Percentiles rank a stretch among this genome's conserved stretches.
These are phyloP conservation scores for Solanum ossicruentum DNA, from an alignment of 257 asterid genomes.

Conservation along the genomic window DNA sequence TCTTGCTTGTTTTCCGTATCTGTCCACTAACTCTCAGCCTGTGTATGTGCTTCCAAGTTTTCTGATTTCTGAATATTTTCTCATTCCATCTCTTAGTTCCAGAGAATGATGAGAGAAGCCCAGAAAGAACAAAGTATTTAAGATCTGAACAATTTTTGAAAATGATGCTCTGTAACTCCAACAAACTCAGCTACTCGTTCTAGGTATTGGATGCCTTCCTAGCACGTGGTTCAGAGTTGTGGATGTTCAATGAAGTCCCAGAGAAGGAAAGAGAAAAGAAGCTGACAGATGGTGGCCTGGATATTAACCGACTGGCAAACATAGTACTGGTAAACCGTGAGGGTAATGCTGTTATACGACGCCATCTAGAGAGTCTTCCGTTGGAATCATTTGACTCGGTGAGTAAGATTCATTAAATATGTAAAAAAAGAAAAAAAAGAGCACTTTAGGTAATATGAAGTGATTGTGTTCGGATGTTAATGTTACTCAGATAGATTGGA, in stretches of 20 bases:
- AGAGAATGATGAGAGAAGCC: not conserved
- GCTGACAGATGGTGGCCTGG: slow-evolving; percentile 80
- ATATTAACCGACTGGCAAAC: slow-evolving; percentile 48
- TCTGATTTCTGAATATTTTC: not conserved
- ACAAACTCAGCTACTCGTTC: not conserved
- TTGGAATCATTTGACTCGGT: slow-evolving; percentile 83
- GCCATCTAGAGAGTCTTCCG: slow-evolving; percentile 88
- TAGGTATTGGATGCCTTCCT: slow-evolving; percentile 85
- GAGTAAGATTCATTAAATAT: slow-evolving; percentile 16
- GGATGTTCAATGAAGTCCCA: slow-evolving; percentile 87
- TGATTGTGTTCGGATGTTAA: not conserved
- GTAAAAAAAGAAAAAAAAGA: not conserved
- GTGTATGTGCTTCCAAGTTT: slow-evolving; percentile 10
- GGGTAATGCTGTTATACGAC: slow-evolving; percentile 84
- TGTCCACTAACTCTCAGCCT: slow-evolving; percentile 8
- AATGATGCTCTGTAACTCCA: not conserved
- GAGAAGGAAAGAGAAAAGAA: slow-evolving; percentile 70
- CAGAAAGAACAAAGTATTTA: not conserved
- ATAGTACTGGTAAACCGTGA: slow-evolving; percentile 68
- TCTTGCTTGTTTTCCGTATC: slow-evolving; percentile 8
- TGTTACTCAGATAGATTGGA: not conserved
- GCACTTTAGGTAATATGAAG: not conserved
- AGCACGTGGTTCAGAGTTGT: slow-evolving; percentile 72
- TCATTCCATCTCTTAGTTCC: not conserved
- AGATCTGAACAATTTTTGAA: not conserved